phyloP scores from a whole-genome alignment of 2,329 filamentous ascomycete genomes.

The Chaetomium sp. region DNA sequence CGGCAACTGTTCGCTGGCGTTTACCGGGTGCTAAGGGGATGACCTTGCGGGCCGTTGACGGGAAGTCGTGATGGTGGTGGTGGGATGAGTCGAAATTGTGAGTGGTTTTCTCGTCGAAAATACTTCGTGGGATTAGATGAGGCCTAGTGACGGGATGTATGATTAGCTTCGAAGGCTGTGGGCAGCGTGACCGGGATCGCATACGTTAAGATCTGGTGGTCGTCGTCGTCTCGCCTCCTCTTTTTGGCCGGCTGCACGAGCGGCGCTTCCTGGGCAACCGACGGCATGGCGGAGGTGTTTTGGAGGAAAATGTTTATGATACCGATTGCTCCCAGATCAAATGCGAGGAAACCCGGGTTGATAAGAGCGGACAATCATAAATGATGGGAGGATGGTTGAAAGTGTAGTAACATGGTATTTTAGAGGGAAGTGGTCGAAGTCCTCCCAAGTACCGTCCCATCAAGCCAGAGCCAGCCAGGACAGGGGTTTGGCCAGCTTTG shows the following conservation, averaged over 20 bases:
- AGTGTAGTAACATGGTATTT: slow-evolving; percentile 1
- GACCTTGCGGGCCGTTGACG: slow-evolving; percentile 14
- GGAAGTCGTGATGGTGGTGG: slow-evolving; percentile 2
- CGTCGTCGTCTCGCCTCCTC: slow-evolving; percentile 32
- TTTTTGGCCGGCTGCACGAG: slow-evolving; percentile 30
- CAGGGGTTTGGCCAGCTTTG: not conserved
- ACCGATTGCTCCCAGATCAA: not conserved
- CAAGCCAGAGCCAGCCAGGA: not conserved
- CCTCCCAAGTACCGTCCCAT: not conserved
- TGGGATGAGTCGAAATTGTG: slow-evolving; percentile 9
- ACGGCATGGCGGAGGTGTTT: slow-evolving; percentile 29
- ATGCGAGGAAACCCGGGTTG: not conserved
- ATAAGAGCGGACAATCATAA: not conserved
- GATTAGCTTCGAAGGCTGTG: slow-evolving; percentile 5
- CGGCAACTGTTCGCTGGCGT: slow-evolving; percentile 12
- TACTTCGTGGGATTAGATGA: slow-evolving; percentile 5
- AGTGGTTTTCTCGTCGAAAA: slow-evolving; percentile 8
- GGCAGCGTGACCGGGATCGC: slow-evolving; percentile 8
- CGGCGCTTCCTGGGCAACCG: slow-evolving; percentile 30
- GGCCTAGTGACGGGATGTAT: slow-evolving; percentile 6
- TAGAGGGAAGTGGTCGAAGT: slow-evolving; percentile 10
- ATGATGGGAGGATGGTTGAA: slow-evolving; percentile 1
- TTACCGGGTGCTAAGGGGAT: slow-evolving; percentile 20
- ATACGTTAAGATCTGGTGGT: slow-evolving; percentile 17
- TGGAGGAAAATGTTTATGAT: not conserved